Evolutionary conservation across 192 early-diverging fungal genomes (phyloP).

Genomic region (Mortierella alpina): DNA sequence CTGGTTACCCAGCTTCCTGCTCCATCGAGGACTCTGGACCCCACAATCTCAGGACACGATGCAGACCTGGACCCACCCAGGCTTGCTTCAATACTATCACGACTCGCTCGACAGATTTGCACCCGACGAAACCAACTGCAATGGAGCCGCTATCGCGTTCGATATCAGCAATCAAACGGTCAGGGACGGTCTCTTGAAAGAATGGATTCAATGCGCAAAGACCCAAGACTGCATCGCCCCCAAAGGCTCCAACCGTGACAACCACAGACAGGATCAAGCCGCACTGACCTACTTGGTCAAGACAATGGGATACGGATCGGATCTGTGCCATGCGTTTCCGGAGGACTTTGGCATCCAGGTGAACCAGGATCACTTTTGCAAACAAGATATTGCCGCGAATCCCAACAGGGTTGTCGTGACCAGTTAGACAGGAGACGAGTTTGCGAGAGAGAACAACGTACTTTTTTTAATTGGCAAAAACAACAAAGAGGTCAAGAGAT

Average conservation of each 20-base stretch:
- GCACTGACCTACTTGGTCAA: constrained; percentile 61
- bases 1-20: constrained; percentile 39
- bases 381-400: constrained; percentile 18
- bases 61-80: constrained; percentile 57
- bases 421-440: neutral
- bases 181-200: constrained; percentile 49
- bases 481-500: neutral
- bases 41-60: constrained; percentile 49
- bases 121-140: constrained; percentile 52
- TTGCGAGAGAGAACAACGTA: neutral
- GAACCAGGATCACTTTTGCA: constrained; percentile 45
- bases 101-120: constrained; percentile 36
- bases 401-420: constrained; percentile 1
- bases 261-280: constrained; percentile 63
- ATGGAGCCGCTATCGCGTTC: constrained; percentile 58
- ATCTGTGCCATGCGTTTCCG: constrained; percentile 35
- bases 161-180: constrained; percentile 52
- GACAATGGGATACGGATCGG: constrained; percentile 25
- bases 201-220: constrained; percentile 57
- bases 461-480: neutral
- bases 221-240: constrained; percentile 65
- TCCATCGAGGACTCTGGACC: constrained; percentile 55
- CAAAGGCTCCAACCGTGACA: constrained; percentile 53
- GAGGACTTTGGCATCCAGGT: constrained; percentile 22
- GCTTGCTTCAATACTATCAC: constrained; percentile 55